phyloP scores from a whole-genome alignment of 495 filamentous ascomycete genomes.

The Acidiella bohemica region DNA sequence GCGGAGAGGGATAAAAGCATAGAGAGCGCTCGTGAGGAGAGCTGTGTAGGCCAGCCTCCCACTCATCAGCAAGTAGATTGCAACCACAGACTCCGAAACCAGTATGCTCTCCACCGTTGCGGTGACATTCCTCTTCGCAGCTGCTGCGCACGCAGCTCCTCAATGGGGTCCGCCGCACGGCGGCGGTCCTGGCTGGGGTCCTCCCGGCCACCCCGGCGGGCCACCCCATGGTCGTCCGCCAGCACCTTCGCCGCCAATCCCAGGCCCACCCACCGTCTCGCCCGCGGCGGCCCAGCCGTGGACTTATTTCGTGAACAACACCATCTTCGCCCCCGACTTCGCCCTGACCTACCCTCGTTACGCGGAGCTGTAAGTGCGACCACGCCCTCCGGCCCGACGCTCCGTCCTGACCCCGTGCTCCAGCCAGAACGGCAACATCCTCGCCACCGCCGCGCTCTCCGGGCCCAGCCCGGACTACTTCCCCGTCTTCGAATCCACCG shows the following conservation, averaged over 20 bases:
- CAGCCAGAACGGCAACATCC: constrained; percentile 3
- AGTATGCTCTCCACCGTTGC: too few relatives aligned
- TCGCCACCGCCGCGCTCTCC: constrained; percentile 51
- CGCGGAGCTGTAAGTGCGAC: not conserved
- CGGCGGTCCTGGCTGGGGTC: not conserved
- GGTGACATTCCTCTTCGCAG: too few relatives aligned
- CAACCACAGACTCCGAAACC: too few relatives aligned
- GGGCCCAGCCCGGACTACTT: constrained; percentile 35
- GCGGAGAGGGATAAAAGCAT: too few relatives aligned
- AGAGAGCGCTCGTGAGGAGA: too few relatives aligned
- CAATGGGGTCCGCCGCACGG: not conserved
- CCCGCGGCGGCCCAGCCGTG: not conserved
- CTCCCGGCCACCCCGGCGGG: not conserved
- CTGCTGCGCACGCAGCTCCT: too few relatives aligned
- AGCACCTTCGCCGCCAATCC: not conserved
- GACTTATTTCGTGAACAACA: not conserved
- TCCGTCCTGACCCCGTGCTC: not conserved
- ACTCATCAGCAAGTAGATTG: too few relatives aligned
- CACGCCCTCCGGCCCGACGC: not conserved
- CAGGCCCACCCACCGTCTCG: not conserved
- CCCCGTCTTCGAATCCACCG: constrained; percentile 48
- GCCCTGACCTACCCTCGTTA: not conserved
- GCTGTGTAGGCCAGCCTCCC: too few relatives aligned
- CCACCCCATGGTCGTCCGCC: not conserved
- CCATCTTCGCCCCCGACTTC: not conserved